Base-by-base conservation (phyloP, 352 stramenopile genomes). In the Thalassiosira exigua region DNA sequence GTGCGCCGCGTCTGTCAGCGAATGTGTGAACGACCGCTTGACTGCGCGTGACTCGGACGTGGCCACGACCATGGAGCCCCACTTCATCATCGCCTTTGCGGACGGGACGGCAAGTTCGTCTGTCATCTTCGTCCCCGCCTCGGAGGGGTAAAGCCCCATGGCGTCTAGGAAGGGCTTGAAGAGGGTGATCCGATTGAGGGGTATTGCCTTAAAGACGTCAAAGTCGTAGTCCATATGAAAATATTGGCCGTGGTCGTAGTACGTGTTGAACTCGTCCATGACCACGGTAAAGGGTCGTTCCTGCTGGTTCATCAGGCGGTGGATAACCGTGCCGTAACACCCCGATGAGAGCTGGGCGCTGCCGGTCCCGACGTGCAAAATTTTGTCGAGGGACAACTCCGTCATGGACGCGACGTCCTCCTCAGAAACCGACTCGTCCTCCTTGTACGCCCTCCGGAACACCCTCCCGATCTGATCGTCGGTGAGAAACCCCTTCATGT, bases 261-360 rank as follows among this genome's bases (percentile, higher is more conserved):
- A 90, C 44, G 75, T 82, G 41, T 93, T 93, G 71, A 89, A 91
- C 59, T 91, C 83, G 71, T 93, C 87, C 54, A 89, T 69, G 4
- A 89, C 83, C 27, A 90, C 79, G 4, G 85, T 79, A 46, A 93
- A 91, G 51, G 84, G 82, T 32, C 84, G 86, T 1, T 87, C 67
- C 17, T 54, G 80, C 66, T 91, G 85, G 22, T 79, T 85, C 87
- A 90, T 90, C 24, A 93, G 72, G 9, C 41, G 42, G 12, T 84
- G 54, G 1, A 93, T 69, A 2, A 85, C 83, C 32, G 60, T 72
- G n/a, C 64, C 83, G 52, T 87, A 91, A 62, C 84, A 91, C 44
- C 81, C 82, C 3, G 79, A 69, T 30, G 87, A 82, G 42, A 85
- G 61, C 27, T 59, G 61, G 12, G 74, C 68, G 21, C 65, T 67